phyloP scores from a whole-genome alignment of 2,329 filamentous ascomycete genomes.

The Incumbomyces delicatus region DNA sequence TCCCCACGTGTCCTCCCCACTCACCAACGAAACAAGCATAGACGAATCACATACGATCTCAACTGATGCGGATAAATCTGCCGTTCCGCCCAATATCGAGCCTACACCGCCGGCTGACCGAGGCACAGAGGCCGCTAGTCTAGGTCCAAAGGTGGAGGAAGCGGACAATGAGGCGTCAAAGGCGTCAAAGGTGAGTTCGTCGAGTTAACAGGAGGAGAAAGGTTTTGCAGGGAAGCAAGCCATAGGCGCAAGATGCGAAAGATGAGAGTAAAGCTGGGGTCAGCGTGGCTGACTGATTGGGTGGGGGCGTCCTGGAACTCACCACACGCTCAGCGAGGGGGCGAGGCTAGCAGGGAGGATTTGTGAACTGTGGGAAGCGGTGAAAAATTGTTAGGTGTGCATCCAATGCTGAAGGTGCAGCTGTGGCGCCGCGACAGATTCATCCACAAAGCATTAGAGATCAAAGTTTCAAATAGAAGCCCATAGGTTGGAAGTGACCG shows the following conservation, averaged over 20 bases:
- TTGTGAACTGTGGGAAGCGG: too few relatives aligned
- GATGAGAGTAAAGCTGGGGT: conserved; percentile 19
- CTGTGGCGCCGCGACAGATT: too few relatives aligned
- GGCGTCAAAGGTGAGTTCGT: conserved; percentile 5
- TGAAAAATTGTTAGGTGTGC: too few relatives aligned
- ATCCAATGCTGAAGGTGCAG: too few relatives aligned
- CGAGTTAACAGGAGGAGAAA: conserved; percentile 13
- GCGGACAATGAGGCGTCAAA: conserved; percentile 7
- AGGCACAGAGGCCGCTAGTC: too few relatives aligned
- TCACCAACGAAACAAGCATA: conserved; percentile 14
- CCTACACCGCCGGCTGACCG: too few relatives aligned
- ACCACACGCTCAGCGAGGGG: too few relatives aligned
- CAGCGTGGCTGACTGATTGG: conserved; percentile 23
- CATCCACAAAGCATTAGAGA: too few relatives aligned
- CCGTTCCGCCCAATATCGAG: too few relatives aligned
- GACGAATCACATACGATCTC: conserved; percentile 10
- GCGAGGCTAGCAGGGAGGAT: too few relatives aligned
- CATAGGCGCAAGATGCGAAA: conserved; percentile 19
- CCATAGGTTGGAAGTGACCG: too few relatives aligned
- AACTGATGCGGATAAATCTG: background rate
- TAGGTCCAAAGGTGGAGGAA: conserved; percentile 11
- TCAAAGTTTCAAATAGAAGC: too few relatives aligned
- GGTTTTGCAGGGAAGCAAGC: conserved; percentile 10
- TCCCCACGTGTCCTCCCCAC: conserved; percentile 9
- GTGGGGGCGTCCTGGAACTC: background rate